phyloP scores from a whole-genome alignment of 176 grass and related monocot genomes.

The Triticum urartu region DNA sequence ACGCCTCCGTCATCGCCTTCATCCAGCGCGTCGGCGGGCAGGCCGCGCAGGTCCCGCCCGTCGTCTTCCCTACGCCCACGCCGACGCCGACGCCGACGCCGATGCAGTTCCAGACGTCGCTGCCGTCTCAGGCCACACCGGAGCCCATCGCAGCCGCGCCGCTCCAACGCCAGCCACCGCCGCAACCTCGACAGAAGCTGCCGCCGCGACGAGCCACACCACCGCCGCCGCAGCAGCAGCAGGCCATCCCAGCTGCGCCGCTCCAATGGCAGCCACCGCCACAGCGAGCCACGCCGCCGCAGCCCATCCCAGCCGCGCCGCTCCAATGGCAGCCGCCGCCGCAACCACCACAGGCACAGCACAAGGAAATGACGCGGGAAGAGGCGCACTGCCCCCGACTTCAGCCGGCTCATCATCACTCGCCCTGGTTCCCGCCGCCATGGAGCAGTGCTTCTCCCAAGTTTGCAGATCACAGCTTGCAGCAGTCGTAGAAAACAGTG shows the following conservation, averaged over 20 bases:
- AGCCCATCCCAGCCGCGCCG: conserved; percentile 36
- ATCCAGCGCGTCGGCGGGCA: conserved; percentile 78
- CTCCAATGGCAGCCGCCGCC: conserved; percentile 32
- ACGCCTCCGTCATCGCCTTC: conserved; percentile 71
- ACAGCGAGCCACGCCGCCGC: background rate
- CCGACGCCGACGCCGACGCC: background rate
- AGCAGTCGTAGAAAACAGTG: no score
- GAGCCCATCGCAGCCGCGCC: conserved; percentile 35
- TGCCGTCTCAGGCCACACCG: background rate
- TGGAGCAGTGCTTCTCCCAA: background rate
- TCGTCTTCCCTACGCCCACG: background rate
- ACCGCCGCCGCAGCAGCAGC: conserved; percentile 8
- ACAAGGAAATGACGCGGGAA: conserved; percentile 18
- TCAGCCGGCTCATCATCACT: conserved; percentile 20
- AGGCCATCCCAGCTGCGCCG: conserved; percentile 36
- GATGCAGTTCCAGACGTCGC: background rate
- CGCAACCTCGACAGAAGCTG: conserved; percentile 27
- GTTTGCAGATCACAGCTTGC: no score
- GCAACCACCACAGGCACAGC: background rate
- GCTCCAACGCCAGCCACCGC: conserved; percentile 33
- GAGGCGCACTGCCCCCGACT: conserved; percentile 9
- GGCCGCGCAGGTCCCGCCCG: conserved; percentile 28
- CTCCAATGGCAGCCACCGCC: conserved; percentile 31
- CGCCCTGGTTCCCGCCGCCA: conserved; percentile 15
- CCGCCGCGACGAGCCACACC: background rate